Evolutionary conservation across 2,329 filamentous ascomycete genomes (phyloP), one percentile per base, ranked within the genome.

Genomic region (Aspergillus piperis): DNA sequence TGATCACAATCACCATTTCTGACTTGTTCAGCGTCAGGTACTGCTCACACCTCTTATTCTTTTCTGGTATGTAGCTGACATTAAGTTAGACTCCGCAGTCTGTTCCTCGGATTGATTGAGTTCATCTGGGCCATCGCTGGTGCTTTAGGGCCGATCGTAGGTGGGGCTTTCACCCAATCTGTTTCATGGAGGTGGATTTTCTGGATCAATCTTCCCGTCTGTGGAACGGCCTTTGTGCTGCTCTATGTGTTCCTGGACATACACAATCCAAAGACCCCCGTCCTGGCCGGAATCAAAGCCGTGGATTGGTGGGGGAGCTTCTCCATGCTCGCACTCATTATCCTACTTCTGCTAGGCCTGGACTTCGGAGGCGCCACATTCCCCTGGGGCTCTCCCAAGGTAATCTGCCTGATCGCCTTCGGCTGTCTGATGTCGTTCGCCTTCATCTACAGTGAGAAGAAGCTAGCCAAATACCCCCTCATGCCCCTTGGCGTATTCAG

Each of bases 401-500:
- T 86, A 10, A 83, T 86, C 47, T 83, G 81, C 42, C 70, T 86
- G 5, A 78, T 86, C 10, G 75, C 85, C 0, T 80, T 85, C 49
- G 83, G 84, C 0, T 67, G 71, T 7, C 54, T 81, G 3, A 81
- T 83, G 75, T 77, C 79, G 4, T 71, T 78, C 32, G 70, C 81
- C 0, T 86, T 91, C 68, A 70, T 89, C 44, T 74, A 86, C 63
- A 84, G 84, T 65, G 89, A 92, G 73, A 84, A 83, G 72, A 82
- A 82, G 56, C 68, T 90, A 8, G 88, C 88, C 3, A 79, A 80
- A 57, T 84, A 87, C 66, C 89, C 90, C 0, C 77, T 92, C n/a
- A 88, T 92, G 66, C 90, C 89, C 0, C 75, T 90, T 58, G 78
- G 78, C 2, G 76, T 91, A 0, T 90, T 91, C 73, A 75, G 74